Evolutionary conservation across 2,329 filamentous ascomycete species (phyloP), one percentile per base, ranked within the genome.

Genomic region (Nigrograna mackinnonii): DNA sequence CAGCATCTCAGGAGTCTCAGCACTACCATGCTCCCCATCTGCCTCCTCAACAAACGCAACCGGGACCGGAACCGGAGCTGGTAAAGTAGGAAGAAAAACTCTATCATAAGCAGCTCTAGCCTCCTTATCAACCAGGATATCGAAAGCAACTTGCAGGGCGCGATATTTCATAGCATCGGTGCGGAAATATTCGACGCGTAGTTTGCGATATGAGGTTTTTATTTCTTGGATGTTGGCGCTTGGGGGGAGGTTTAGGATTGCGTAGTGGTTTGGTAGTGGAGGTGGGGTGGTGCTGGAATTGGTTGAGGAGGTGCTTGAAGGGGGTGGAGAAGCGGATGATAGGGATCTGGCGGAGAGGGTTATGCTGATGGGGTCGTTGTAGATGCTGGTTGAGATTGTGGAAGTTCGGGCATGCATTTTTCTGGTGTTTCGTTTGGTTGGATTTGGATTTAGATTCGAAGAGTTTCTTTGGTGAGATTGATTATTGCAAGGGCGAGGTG

Each of bases 211-310:
- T 1, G 58, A 52, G 13, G 46, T 47, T 24, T 57, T 60, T 22
- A 67, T 59, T 19, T 68, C 58, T 33, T 62, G 59, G 20, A 49
- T 44, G 4, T 60, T 57, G 20, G 62, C 63, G 35, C 49, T 46
- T 5, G 39, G 39, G 2, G 49, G 42, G 4, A 68, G 44, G 32
- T 54, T 45, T 11, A 68, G 45, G 35, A 57, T 54, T 12, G 54
- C 50, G 50, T 68, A 68, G 46, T 68, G 55, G 49, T 68, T 60
- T 13, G 55, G 36, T 22, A 59, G 58, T 11, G 16, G 13, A 17
- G 3, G 11, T 12, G 18, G 11, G 16, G n/a, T 37, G 16, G 20
- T 5, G 13, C 13, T 14, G 5, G 31, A 17, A 9, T 11, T 17
- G 7, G 31, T 34, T 17, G 31, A 34, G 21, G 14, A 5, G 18